Percentiles rank a stretch among this genome's conserved stretches.
Evolutionary conservation across 1,284 basidiomycete genomes (phyloP).

Genomic region (Leccinum subrobustum): DNA sequence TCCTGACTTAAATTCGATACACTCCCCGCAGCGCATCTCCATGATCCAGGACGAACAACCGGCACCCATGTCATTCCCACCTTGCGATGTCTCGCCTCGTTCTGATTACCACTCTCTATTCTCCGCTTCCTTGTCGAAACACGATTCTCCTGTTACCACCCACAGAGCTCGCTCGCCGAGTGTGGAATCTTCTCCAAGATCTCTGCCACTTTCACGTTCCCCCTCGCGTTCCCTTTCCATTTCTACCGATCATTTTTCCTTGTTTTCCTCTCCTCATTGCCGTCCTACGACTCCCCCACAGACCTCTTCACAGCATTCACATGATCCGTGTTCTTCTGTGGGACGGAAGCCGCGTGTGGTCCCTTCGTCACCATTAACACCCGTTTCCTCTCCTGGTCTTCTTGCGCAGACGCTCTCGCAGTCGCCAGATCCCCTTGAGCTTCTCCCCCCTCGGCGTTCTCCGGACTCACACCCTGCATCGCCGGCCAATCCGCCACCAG

Average conservation of each 20-base stretch:
- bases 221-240: conserved; percentile 9
- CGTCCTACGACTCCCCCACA: conserved; percentile 15
- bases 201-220: background rate
- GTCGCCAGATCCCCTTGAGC: conserved; percentile 29
- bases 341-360: background rate
- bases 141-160: background rate
- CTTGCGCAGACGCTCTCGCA: conserved; percentile 8
- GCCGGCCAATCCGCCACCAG: background rate
- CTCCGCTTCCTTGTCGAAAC: conserved; percentile 12
- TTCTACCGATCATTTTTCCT: conserved; percentile 5
- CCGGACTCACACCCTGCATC: background rate
- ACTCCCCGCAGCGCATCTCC: background rate
- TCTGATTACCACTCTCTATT: conserved; percentile 21
- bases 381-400: conserved; percentile 18
- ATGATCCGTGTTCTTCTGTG: background rate
- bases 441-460: conserved; percentile 10
- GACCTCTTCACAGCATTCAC: conserved; percentile 16
- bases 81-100: conserved; percentile 4
- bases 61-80: background rate
- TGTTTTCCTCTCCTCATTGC: conserved; percentile 9
- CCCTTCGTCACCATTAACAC: conserved; percentile 28
- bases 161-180: background rate
- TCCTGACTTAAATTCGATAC: background rate
- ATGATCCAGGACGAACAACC: background rate
- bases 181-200: conserved; percentile 1